These are phyloP conservation scores for Plectosphaerella cucumerina DNA, from an alignment of 2,329 filamentous ascomycete species.

Conservation along the genomic window DNA sequence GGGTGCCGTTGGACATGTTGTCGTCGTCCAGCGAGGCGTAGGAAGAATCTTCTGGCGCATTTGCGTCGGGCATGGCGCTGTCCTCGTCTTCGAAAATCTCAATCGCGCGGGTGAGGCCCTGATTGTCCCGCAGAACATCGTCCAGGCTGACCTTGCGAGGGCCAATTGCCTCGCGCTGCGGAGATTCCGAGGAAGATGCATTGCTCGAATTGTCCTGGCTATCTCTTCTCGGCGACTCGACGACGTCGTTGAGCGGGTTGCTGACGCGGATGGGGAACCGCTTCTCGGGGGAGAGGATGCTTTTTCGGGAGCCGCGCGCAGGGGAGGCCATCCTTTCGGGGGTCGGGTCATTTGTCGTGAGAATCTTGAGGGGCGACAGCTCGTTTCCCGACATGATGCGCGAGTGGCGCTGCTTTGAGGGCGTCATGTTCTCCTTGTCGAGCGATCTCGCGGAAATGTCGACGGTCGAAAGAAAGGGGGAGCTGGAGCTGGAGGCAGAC, in stretches of 20 bases:
- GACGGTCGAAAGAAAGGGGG: background rate
- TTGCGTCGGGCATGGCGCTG: background rate
- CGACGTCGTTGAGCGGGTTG: conserved; percentile 17
- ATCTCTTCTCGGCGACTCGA: conserved; percentile 1
- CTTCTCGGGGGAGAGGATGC: conserved; percentile 42
- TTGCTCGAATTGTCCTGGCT: conserved; percentile 2
- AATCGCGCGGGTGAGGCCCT: conserved; percentile 54
- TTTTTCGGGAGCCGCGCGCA: conserved; percentile 40
- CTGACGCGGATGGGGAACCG: conserved; percentile 59
- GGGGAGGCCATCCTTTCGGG: conserved; percentile 24
- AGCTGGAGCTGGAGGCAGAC: conserved; percentile 18
- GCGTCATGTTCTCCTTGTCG: conserved; percentile 41
- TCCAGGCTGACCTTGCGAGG: conserved; percentile 44
- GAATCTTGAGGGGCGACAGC: conserved; percentile 54
- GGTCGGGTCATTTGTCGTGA: conserved; percentile 22
- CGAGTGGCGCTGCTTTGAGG: conserved; percentile 45
- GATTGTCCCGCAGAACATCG: conserved; percentile 50
- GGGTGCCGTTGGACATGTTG: conserved; percentile 3
- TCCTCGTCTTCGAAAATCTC: conserved; percentile 55
- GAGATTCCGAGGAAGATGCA: conserved; percentile 8
- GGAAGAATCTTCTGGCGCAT: background rate
- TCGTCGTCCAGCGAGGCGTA: conserved; percentile 19
- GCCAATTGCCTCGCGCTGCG: background rate
- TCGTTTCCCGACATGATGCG: conserved; percentile 54
- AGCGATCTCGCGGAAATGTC: background rate